Evolutionary conservation across 1,139 yeast genomes (phyloP).

Genomic region (Sugiyamaella paludigena): DNA sequence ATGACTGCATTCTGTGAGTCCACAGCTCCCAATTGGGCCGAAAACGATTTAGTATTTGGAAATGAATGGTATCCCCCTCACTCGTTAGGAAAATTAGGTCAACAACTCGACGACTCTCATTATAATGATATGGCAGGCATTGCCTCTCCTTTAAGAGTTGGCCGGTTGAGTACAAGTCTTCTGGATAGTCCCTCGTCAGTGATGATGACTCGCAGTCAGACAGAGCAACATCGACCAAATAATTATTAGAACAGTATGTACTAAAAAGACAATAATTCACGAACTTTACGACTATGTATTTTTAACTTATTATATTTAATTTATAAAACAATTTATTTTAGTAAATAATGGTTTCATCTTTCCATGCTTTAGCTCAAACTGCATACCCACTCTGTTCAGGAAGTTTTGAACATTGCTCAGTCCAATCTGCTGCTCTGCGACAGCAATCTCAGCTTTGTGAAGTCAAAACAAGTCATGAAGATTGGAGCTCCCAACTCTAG

Average conservation of each 20-base stretch:
- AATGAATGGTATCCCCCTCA: slow-evolving; percentile 19
- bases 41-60: slow-evolving; percentile 7
- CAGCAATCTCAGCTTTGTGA: no score
- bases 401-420: no score
- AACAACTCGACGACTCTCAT: background rate
- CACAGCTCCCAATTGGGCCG: slow-evolving; percentile 17
- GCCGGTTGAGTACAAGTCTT: slow-evolving; percentile 4
- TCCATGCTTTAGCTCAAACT: no score
- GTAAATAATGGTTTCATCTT: background rate
- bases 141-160: slow-evolving; percentile 11
- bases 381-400: no score
- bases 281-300: background rate
- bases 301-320: slow-evolving; percentile 4
- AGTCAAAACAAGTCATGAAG: no score
- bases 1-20: slow-evolving; percentile 35
- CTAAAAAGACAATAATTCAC: background rate
- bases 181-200: slow-evolving; percentile 13
- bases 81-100: background rate
- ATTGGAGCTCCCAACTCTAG: no score
- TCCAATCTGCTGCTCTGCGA: no score
- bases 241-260: no score
- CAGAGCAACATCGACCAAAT: slow-evolving; percentile 10
- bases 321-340: background rate
- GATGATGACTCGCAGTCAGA: slow-evolving; percentile 18
- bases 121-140: slow-evolving; percentile 5